phyloP scores from a whole-genome alignment of 176 grass and related monocot genomes.

The Aegilops longissima region DNA sequence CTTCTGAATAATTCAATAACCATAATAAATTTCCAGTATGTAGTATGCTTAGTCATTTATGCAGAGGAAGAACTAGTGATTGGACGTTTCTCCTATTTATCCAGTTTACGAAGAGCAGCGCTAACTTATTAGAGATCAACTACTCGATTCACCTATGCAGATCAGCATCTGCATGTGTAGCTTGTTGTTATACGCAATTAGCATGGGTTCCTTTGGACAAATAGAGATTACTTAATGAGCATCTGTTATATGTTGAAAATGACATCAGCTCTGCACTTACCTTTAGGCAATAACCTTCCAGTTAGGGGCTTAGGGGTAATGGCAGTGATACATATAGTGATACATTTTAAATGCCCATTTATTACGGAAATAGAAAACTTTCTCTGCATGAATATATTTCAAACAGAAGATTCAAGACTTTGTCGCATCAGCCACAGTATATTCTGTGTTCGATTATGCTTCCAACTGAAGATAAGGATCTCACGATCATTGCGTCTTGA shows the following conservation, averaged over 20 bases:
- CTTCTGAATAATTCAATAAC: not conserved
- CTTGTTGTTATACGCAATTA: not conserved
- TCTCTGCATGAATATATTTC: not conserved
- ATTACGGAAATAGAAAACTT: constrained; percentile 11
- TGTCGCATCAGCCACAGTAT: not conserved
- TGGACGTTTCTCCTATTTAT: not conserved
- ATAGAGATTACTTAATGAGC: not conserved
- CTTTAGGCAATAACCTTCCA: not conserved
- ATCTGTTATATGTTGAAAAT: not conserved
- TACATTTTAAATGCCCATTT: constrained; percentile 1
- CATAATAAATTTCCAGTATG: not conserved
- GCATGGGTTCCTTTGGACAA: not conserved
- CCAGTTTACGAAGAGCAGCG: not conserved
- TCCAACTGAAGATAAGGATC: not conserved
- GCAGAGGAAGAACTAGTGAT: not conserved
- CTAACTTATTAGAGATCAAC: not conserved
- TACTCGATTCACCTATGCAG: not conserved
- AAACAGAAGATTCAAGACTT: not conserved
- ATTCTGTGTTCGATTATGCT: not conserved
- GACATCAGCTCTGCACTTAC: not conserved
- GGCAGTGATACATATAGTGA: too few relatives aligned
- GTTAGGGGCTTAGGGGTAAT: not conserved
- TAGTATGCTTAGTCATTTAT: not conserved
- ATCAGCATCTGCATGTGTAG: not conserved
- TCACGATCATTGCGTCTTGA: not conserved